Evolutionary conservation across 78 protist genomes (phyloP).

Genomic region (Planoprotostelium fungivorum): DNA sequence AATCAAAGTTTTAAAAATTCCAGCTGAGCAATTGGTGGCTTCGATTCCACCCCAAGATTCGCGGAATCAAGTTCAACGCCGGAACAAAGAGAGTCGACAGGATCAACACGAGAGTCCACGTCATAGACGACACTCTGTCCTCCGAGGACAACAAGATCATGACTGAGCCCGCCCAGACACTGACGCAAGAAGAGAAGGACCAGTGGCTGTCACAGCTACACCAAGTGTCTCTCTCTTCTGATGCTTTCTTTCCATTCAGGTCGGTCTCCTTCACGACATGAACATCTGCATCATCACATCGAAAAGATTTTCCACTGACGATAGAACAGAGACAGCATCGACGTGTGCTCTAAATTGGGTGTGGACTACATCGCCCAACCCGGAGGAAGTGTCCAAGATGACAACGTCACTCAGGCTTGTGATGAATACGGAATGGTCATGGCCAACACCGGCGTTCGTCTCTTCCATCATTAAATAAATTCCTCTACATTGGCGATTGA

Average conservation of each 20-base stretch:
- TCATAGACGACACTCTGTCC: neutral
- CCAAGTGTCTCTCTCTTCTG: slow-evolving; percentile 26
- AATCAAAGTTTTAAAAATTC: neutral
- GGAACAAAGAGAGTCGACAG: neutral
- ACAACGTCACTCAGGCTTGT: slow-evolving; percentile 50
- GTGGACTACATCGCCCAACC: slow-evolving; percentile 30
- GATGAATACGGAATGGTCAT: slow-evolving; percentile 38
- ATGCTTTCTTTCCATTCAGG: slow-evolving; percentile 70
- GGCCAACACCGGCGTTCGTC: slow-evolving; percentile 54
- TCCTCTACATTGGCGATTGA: too few species aligned
- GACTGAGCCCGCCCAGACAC: neutral
- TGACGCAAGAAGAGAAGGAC: neutral
- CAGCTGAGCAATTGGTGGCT: neutral
- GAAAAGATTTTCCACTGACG: neutral
- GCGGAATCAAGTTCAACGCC: neutral
- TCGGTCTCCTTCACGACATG: slow-evolving; percentile 31
- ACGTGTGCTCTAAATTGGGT: neutral
- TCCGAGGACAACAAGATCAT: neutral
- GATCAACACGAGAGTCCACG: neutral
- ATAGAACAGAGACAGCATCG: neutral
- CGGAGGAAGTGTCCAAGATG: slow-evolving; percentile 60
- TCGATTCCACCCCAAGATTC: neutral
- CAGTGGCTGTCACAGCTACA: neutral
- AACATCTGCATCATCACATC: slow-evolving; percentile 5
- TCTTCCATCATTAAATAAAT: slow-evolving; percentile 18